A percentile compares a stretch with the other conserved stretches of the same genome.
phyloP scores from a whole-genome alignment of 345 rosid species.

The Citrus hindsii region DNA sequence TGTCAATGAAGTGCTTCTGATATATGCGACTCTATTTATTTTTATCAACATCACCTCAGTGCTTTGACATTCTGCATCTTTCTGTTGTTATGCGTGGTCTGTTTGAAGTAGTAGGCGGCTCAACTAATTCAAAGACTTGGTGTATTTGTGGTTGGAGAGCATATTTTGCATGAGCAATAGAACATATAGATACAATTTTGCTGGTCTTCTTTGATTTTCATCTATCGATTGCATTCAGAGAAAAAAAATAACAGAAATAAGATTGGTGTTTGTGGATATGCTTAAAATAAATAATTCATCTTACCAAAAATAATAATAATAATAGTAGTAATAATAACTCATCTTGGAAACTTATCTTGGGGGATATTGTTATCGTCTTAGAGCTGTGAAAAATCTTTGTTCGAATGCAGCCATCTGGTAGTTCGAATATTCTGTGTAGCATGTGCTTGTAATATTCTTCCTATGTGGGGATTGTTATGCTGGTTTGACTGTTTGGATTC shows the following conservation, averaged over 20 bases:
- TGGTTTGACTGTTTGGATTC: conserved; percentile 2
- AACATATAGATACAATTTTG: background rate
- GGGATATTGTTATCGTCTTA: background rate
- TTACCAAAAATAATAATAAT: too few species aligned
- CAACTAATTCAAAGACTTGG: background rate
- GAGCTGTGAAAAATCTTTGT: background rate
- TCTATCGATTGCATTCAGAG: background rate
- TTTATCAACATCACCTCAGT: too few species aligned
- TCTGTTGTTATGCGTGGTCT: background rate
- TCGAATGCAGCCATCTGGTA: background rate
- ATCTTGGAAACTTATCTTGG: background rate
- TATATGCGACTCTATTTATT: too few species aligned
- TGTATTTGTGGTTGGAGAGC: background rate
- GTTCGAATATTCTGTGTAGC: background rate
- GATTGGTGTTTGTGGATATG: background rate
- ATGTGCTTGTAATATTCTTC: background rate
- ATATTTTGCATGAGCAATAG: background rate
- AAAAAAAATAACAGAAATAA: background rate
- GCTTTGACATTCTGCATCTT: background rate
- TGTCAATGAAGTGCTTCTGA: background rate
- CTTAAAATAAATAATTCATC: background rate
- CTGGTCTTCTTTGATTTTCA: background rate
- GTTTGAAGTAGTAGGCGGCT: background rate
- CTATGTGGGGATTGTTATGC: background rate
- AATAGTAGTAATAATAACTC: background rate